These are phyloP conservation scores for Alnus glutinosa DNA, from an alignment of 306 rosid species.

Conservation along the genomic window DNA sequence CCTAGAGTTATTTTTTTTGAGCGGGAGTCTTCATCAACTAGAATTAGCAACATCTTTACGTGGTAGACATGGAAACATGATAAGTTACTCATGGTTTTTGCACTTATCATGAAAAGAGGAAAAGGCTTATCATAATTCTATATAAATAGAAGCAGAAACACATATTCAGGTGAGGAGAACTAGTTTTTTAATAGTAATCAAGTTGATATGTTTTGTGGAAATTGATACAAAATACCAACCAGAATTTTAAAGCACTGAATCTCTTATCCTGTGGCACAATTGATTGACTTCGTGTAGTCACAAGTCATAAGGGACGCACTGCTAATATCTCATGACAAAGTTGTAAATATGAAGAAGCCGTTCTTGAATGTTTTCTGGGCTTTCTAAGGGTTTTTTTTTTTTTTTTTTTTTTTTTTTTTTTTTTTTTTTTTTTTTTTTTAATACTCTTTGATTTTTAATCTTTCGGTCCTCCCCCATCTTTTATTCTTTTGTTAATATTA, in stretches of 20 bases:
- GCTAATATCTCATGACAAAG: too few species aligned
- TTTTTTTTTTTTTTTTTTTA: neutral
- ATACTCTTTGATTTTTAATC: neutral
- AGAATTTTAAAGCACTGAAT: too few species aligned
- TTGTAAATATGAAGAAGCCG: neutral
- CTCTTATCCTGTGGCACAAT: too few species aligned
- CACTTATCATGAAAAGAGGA: neutral
- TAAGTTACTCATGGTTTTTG: neutral
- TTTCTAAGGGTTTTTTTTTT: neutral
- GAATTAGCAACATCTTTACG: too few species aligned
- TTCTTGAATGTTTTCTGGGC: neutral
- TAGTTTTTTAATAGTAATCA: neutral
- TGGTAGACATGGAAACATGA: too few species aligned
- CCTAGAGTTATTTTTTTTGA: too few species aligned
- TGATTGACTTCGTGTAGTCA: too few species aligned
- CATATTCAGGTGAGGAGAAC: neutral
- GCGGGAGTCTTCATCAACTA: neutral
- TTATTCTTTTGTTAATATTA: conserved; percentile 27
- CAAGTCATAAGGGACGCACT: too few species aligned
- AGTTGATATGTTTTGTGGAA: too few species aligned
- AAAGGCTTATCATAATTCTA: neutral
- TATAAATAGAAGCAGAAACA: neutral
- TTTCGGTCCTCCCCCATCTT: conserved; percentile 10
- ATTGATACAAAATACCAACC: too few species aligned
- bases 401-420: neutral